Conservation (phyloP, 257 asterid genomes). For the Solanum ossicruentum region DNA sequence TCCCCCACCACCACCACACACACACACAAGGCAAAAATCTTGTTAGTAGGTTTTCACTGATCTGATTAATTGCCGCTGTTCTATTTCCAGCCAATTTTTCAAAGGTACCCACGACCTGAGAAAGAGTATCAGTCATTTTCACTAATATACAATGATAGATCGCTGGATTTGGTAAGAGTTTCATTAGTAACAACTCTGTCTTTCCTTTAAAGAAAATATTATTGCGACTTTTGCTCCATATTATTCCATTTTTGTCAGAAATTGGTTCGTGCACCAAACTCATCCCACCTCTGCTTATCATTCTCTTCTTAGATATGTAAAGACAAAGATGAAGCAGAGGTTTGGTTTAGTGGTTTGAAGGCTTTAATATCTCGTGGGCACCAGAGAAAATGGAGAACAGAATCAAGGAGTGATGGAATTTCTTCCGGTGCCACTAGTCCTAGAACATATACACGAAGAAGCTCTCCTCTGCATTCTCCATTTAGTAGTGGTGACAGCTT, state of each 20-base stretch:
- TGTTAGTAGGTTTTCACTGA: background rate
- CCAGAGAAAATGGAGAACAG: constrained; percentile 81
- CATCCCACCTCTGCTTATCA: background rate
- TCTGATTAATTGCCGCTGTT: constrained; percentile 2
- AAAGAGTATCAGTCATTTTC: constrained; percentile 96
- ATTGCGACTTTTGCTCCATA: background rate
- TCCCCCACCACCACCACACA: background rate
- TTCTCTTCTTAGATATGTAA: constrained; percentile 60
- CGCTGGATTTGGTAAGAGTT: constrained; percentile 78
- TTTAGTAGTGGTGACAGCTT: constrained; percentile 61
- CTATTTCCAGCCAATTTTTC: constrained; percentile 70
- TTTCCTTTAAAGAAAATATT: background rate
- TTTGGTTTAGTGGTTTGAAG: constrained; percentile 93
- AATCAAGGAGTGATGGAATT: constrained; percentile 81
- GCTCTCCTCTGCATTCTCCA: constrained; percentile 88
- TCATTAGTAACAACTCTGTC: background rate
- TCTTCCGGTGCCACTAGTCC: constrained; percentile 92
- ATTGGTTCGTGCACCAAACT: constrained; percentile 1
- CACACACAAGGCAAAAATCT: background rate
- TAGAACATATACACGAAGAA: constrained; percentile 64
- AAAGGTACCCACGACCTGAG: constrained; percentile 90
- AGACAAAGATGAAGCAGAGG: constrained; percentile 98
- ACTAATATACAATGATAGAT: constrained; percentile 77
- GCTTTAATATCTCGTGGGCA: constrained; percentile 76
- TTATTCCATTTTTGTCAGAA: background rate